phyloP scores from a whole-genome alignment of 1,139 yeast species.

The Nadsonia commutata region DNA sequence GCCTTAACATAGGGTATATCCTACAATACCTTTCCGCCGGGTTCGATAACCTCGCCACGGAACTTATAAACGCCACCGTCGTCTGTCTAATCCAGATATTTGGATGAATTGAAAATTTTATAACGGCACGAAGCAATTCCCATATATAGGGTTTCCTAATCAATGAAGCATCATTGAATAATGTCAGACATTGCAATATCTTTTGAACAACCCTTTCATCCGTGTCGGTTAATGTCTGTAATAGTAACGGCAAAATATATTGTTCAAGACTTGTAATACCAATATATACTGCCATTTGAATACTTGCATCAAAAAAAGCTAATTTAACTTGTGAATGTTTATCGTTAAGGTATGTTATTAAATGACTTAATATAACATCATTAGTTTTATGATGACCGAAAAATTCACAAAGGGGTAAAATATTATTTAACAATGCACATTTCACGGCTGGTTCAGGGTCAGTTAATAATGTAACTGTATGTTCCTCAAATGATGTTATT shows the following conservation, averaged over 20 bases:
- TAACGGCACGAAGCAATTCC: constrained; percentile 35
- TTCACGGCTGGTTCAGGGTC: constrained; percentile 55
- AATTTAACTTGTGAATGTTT: constrained; percentile 51
- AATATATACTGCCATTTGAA: constrained; percentile 61
- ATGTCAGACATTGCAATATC: constrained; percentile 54
- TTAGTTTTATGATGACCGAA: constrained; percentile 81
- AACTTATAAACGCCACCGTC: constrained; percentile 43
- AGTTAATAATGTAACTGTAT: constrained; percentile 51
- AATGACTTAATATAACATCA: constrained; percentile 76
- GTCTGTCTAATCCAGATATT: constrained; percentile 75
- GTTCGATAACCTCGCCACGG: constrained; percentile 46
- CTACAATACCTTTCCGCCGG: constrained; percentile 75
- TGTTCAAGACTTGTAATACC: constrained; percentile 79
- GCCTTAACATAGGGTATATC: constrained; percentile 66
- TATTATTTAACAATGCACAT: constrained; percentile 50
- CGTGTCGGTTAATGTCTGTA: constrained; percentile 69
- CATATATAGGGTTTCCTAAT: constrained; percentile 33
- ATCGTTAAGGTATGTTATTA: constrained; percentile 83
- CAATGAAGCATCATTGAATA: constrained; percentile 40
- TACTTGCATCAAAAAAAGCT: constrained; percentile 61
- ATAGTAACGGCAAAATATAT: constrained; percentile 67
- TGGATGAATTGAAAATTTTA: constrained; percentile 61
- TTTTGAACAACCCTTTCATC: constrained; percentile 75
- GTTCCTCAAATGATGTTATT: constrained; percentile 44
- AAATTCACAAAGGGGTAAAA: constrained; percentile 62